A percentile compares a stretch with the other conserved stretches of the same genome.
phyloP scores from a whole-genome alignment of 2,329 filamentous ascomycete genomes.

The Penicillium sp. region DNA sequence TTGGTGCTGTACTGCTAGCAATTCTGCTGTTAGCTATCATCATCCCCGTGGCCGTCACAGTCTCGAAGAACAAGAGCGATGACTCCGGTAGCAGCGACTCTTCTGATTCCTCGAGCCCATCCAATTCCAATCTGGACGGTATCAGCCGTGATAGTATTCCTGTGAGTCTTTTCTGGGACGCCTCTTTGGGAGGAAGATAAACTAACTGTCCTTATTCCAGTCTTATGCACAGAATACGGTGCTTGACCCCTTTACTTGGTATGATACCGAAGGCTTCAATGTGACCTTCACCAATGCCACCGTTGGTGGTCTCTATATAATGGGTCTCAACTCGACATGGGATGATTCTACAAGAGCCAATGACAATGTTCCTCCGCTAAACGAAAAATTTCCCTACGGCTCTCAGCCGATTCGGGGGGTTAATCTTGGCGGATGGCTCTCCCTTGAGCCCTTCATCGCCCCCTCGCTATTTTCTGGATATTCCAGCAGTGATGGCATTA shows the following conservation, averaged over 20 bases:
- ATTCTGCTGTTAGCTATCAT: conserved; percentile 67
- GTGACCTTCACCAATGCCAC: conserved; percentile 86
- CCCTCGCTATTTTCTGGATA: conserved; percentile 84
- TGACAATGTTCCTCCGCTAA: conserved; percentile 75
- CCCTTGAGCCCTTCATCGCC: conserved; percentile 92
- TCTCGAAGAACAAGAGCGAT: conserved; percentile 63
- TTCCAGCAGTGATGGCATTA: conserved; percentile 62
- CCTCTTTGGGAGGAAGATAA: background rate
- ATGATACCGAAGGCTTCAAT: conserved; percentile 88
- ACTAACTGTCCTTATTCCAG: conserved; percentile 23
- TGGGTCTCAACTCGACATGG: conserved; percentile 85
- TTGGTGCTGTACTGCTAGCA: conserved; percentile 57
- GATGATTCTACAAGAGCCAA: conserved; percentile 82
- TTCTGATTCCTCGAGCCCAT: conserved; percentile 29
- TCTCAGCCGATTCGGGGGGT: conserved; percentile 83
- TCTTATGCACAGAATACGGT: conserved; percentile 71
- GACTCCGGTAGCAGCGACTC: conserved; percentile 22
- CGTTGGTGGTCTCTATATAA: conserved; percentile 85
- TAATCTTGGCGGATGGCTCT: conserved; percentile 92
- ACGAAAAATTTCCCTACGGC: conserved; percentile 78
- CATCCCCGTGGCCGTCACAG: conserved; percentile 68
- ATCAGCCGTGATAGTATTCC: conserved; percentile 65
- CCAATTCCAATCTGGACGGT: conserved; percentile 56
- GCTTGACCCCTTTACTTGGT: conserved; percentile 90
- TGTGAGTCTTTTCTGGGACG: conserved; percentile 30